A percentile compares a stretch with the other conserved stretches of the same genome.
phyloP scores from a whole-genome alignment of 2,329 filamentous ascomycete species.

The Aotearoamyces nothofagi region DNA sequence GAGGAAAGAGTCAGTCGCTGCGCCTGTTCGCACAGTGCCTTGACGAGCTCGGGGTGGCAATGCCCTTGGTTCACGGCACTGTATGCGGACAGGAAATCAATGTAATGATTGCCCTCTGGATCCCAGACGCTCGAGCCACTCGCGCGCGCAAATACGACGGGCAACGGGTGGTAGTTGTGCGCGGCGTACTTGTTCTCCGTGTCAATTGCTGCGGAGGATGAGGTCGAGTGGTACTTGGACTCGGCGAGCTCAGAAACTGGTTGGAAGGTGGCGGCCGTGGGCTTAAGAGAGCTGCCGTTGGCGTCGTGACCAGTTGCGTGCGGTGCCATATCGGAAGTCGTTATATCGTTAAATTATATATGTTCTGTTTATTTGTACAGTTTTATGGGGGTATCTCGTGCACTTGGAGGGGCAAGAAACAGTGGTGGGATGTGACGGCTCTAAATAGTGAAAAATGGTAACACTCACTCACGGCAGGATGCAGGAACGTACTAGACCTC shows the following conservation, averaged over 20 bases:
- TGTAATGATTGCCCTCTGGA: constrained; percentile 85
- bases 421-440: background rate
- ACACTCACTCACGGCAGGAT: background rate
- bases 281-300: constrained; percentile 1
- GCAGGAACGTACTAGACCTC: background rate
- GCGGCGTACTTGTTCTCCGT: constrained; percentile 75
- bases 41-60: constrained; percentile 91
- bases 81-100: constrained; percentile 97
- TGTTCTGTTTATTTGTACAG: background rate
- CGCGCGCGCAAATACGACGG: constrained; percentile 80
- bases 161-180: constrained; percentile 97
- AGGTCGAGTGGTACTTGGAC: constrained; percentile 53
- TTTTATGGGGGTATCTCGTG: background rate
- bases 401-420: too few species aligned
- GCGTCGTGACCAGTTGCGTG: constrained; percentile 1
- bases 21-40: constrained; percentile 80
- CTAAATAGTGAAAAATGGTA: background rate
- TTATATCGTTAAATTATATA: constrained; percentile 3
- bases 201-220: constrained; percentile 65
- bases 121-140: constrained; percentile 89
- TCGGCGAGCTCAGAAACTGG: constrained; percentile 12
- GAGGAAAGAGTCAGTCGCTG: constrained; percentile 81
- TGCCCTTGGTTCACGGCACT: constrained; percentile 97
- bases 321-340: constrained; percentile 6
- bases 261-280: constrained; percentile 15